These are phyloP conservation scores for Pseudocercospora fijiensis DNA, from an alignment of 2,329 filamentous ascomycete species.

Conservation along the genomic window DNA sequence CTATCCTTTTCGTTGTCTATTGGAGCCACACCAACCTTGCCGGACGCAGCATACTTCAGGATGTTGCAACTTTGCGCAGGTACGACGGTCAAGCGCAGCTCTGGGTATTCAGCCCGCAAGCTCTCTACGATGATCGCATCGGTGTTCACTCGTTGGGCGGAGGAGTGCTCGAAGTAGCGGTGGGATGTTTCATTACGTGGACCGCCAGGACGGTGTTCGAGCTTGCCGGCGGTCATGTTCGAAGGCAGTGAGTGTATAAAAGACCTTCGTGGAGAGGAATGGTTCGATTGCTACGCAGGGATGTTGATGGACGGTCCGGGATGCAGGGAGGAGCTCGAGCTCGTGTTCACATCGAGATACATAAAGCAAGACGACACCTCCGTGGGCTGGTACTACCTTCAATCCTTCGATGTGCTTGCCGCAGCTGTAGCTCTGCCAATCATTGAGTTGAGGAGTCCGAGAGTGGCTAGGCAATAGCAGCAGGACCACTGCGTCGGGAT, in stretches of 20 bases:
- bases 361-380: background rate
- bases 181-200: conserved; percentile 40
- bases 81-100: conserved; percentile 46
- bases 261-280: background rate
- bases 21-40: conserved; percentile 43
- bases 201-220: conserved; percentile 12
- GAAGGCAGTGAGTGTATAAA: background rate
- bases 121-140: conserved; percentile 46
- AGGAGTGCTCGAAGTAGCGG: conserved; percentile 46
- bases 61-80: conserved; percentile 41
- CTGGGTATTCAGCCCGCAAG: conserved; percentile 47
- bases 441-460: background rate
- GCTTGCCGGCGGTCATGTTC: conserved; percentile 23
- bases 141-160: conserved; percentile 45
- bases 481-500: background rate
- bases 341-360: background rate
- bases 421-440: conserved; percentile 4
- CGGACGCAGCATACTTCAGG: conserved; percentile 45
- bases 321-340: background rate
- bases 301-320: background rate
- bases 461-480: background rate
- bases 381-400: background rate
- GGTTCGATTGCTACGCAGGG: background rate
- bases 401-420: background rate
- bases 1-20: conserved; percentile 45